Evolutionary conservation across 345 rosid species (phyloP).

Genomic region (Populus davidiana): DNA sequence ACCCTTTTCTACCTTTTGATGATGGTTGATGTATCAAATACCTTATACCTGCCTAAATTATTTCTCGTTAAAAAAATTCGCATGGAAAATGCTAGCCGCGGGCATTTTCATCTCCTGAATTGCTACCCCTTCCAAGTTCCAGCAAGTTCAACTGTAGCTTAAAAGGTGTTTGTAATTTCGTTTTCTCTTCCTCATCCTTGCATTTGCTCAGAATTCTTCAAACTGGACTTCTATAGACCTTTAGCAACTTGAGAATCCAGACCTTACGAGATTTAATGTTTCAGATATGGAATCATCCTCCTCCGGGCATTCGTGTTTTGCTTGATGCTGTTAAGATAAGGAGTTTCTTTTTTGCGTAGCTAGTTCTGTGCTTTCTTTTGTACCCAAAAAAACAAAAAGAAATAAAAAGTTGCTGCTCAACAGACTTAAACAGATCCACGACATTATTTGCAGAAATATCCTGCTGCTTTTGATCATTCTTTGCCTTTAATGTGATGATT

Average conservation of each 20-base stretch:
- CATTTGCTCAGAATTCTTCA: not conserved
- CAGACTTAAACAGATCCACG: too few species aligned
- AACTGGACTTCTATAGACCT: not conserved
- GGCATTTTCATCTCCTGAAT: slow-evolving; percentile 52
- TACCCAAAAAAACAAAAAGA: not conserved
- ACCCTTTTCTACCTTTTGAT: too few species aligned
- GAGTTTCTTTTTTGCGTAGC: too few species aligned
- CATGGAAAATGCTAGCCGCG: slow-evolving; percentile 28
- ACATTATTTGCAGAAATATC: not conserved
- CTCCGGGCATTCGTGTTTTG: too few species aligned
- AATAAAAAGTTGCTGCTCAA: too few species aligned
- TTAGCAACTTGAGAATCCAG: too few species aligned
- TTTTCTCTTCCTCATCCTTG: not conserved
- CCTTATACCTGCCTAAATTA: not conserved
- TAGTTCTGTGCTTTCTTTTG: not conserved
- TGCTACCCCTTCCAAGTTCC: slow-evolving; percentile 26
- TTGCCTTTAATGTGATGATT: not conserved
- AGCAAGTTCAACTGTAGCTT: slow-evolving; percentile 25
- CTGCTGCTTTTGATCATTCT: not conserved
- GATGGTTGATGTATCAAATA: not conserved
- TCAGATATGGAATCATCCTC: too few species aligned
- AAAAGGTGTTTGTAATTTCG: slow-evolving; percentile 35
- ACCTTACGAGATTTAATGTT: too few species aligned
- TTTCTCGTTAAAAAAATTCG: not conserved
- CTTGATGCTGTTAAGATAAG: too few species aligned